Evolutionary conservation across 352 stramenopile species (phyloP).

Genomic region (Pythium diclinum): DNA sequence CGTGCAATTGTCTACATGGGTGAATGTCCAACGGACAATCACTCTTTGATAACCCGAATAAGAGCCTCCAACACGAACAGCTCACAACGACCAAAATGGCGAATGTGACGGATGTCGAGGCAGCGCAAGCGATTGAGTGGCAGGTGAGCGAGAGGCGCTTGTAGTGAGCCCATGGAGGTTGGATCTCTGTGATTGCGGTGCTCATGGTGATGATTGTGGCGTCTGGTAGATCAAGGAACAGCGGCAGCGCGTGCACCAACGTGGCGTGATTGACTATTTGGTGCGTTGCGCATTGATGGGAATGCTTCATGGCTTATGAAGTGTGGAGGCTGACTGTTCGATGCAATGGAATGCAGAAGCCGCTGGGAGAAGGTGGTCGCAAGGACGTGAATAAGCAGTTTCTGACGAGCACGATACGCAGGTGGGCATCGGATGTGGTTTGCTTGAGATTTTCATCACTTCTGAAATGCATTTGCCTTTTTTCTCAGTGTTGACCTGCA

Average conservation of each 20-base stretch:
- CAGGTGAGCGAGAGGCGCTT: conserved; percentile 13
- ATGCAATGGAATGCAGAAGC: conserved; percentile 13
- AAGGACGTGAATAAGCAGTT: conserved; percentile 73
- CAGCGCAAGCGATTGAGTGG: conserved; percentile 20
- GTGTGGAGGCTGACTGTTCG: conserved; percentile 12
- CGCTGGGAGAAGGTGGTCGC: conserved; percentile 18
- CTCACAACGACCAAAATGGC: conserved; percentile 2
- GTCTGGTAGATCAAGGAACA: conserved; percentile 34
- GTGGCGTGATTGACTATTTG: conserved; percentile 52
- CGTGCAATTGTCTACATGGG: not conserved
- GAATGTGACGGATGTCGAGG: conserved; percentile 12
- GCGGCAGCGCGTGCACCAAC: conserved; percentile 32
- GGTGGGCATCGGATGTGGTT: too few relatives aligned
- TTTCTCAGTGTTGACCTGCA: conserved; percentile 46
- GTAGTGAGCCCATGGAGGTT: too few relatives aligned
- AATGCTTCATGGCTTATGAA: not conserved
- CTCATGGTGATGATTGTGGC: not conserved
- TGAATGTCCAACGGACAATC: too few relatives aligned
- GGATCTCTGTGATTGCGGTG: not conserved
- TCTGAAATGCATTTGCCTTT: too few relatives aligned
- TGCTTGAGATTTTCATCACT: too few relatives aligned
- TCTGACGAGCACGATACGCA: conserved; percentile 54
- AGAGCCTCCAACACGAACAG: too few relatives aligned
- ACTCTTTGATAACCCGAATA: too few relatives aligned
- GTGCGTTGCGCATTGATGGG: conserved; percentile 29